Base-by-base conservation (phyloP, 1,284 basidiomycete species). In the Earliella scabrosa region DNA sequence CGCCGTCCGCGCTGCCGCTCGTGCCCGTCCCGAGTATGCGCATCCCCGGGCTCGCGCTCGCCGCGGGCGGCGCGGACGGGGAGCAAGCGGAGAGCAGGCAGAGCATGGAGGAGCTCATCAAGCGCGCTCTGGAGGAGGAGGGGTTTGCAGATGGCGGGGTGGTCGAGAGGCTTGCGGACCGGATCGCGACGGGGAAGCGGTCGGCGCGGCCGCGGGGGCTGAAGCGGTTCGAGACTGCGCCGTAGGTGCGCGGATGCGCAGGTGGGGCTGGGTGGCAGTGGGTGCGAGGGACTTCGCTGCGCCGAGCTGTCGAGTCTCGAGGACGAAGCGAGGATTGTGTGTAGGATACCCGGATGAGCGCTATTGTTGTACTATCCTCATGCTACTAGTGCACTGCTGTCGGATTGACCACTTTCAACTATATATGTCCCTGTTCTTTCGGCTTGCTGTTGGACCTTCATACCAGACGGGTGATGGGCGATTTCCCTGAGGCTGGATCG, bases 31-130 rank as follows among this genome's bases (percentile, higher is more conserved):
- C 86, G 3, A 86, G 82, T 63, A 89, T 87, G 84, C 83, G 83
- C 10, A 63, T 75, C 36, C 66, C 70, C 45, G 68, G 77, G 64
- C 66, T 86, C 14, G 53, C 39, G 45, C 54, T 51, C 31, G 63
- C 62, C 6, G 47, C 40, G 8, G 60, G 56, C n/a, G 54, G 54
- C 13, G 47, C 40, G 8, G 60, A 56, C n/a, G 54, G 54, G 14
- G 60, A 45, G 14, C 35, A 45, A 7, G 24, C 18, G 18, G 53
- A 52, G 5, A 35, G 41, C n/a, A 34, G 57, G 41, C 20, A 44
- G 61, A 87, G 84, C 56, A 87, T 96, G 79, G 95, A 98, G 72
- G 86, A 86, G 64, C 79, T 95, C 68, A 95, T 98, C 66, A 86
- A 88, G 71, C 82, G 81, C 66, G 85, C 88, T 51, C 75, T 94